Percentiles rank a stretch among this genome's conserved stretches.
phyloP scores from a whole-genome alignment of 1,284 basidiomycete species.

The Sphagnurus paluster region DNA sequence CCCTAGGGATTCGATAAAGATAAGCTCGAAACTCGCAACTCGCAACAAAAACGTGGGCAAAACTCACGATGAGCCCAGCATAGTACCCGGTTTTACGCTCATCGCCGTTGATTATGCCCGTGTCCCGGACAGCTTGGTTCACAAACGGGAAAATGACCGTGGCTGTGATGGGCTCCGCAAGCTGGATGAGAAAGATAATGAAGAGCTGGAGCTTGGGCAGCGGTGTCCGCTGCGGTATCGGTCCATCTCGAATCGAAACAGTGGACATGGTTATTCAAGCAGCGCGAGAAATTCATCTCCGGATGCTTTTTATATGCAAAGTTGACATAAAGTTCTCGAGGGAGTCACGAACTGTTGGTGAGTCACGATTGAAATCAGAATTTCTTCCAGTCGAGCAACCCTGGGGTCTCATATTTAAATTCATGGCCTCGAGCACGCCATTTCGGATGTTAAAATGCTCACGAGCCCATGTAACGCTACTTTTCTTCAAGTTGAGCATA shows the following conservation, averaged over 20 bases:
- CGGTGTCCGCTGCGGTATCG: constrained; percentile 31
- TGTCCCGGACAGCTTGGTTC: constrained; percentile 44
- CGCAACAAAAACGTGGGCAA: not conserved
- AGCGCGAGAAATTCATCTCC: too few relatives aligned
- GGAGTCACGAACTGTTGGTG: too few relatives aligned
- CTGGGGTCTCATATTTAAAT: too few relatives aligned
- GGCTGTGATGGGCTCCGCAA: constrained; percentile 48
- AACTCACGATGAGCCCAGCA: constrained; percentile 44
- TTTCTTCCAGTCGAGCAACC: too few relatives aligned
- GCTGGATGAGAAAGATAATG: constrained; percentile 39
- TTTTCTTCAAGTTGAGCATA: too few relatives aligned
- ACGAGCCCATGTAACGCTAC: too few relatives aligned
- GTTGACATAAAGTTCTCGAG: too few relatives aligned
- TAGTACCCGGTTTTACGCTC: constrained; percentile 51
- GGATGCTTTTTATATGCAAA: too few relatives aligned
- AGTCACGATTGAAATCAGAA: too few relatives aligned
- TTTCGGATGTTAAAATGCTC: too few relatives aligned
- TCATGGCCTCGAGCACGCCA: too few relatives aligned
- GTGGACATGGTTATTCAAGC: too few relatives aligned
- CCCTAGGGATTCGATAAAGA: constrained; percentile 24
- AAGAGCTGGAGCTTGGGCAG: constrained; percentile 42
- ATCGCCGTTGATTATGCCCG: constrained; percentile 44
- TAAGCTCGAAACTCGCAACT: not conserved
- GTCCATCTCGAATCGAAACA: not conserved
- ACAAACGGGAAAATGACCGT: constrained; percentile 57